Evolutionary conservation across 257 asterid species (phyloP).

Genomic region (Fraxinus cuspidata): DNA sequence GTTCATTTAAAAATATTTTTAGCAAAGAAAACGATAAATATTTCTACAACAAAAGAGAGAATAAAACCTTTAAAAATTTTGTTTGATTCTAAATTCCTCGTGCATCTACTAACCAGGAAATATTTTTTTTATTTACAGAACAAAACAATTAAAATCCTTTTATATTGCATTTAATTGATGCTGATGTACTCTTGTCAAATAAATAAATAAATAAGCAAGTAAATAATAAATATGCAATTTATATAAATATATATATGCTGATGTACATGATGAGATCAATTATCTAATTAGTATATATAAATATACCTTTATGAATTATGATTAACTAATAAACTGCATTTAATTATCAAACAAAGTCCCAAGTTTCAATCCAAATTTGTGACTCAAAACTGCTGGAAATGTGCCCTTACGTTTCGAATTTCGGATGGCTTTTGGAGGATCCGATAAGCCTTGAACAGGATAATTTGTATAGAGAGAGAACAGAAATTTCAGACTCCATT

Average conservation of each 20-base stretch:
- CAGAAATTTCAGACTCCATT: slow-evolving; percentile 32
- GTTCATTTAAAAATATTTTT: too few species aligned
- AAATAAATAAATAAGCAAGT: too few species aligned
- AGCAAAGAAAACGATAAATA: too few species aligned
- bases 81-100: background rate
- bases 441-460: slow-evolving; percentile 26
- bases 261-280: background rate
- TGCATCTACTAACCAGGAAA: background rate
- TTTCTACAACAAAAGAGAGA: too few species aligned
- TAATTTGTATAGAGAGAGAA: slow-evolving; percentile 27
- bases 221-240: too few species aligned
- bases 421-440: slow-evolving; percentile 43
- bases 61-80: too few species aligned
- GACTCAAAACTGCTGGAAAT: slow-evolving; percentile 36
- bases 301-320: background rate
- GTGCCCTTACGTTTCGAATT: slow-evolving; percentile 30
- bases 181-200: too few species aligned
- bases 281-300: slow-evolving; percentile 20
- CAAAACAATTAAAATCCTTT: background rate
- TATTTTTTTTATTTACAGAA: background rate
- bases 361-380: background rate
- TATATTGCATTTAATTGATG: background rate
- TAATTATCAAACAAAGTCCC: background rate
- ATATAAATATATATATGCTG: background rate
- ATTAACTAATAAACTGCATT: slow-evolving; percentile 7